Conservation (phyloP, 768 basidiomycete genomes). For the Termitomyces sp. region DNA sequence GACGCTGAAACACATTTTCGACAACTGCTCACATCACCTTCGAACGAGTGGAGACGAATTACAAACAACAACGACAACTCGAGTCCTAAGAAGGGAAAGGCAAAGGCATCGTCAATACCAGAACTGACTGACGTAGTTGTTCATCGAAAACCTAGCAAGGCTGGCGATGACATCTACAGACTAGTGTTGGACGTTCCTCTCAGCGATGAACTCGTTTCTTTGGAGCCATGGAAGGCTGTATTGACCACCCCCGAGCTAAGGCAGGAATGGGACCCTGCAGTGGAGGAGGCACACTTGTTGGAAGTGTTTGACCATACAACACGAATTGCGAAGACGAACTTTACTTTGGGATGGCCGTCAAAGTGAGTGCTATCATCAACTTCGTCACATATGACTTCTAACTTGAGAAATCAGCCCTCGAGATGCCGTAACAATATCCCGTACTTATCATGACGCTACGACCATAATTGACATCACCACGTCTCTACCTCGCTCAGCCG, state of each 20-base stretch:
- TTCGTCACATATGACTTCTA: conserved; percentile 1
- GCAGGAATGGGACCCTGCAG: conserved; percentile 92
- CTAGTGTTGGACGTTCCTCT: conserved; percentile 76
- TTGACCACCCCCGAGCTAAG: conserved; percentile 84
- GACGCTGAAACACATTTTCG: conserved; percentile 77
- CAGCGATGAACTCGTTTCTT: conserved; percentile 55
- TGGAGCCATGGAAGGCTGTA: conserved; percentile 80
- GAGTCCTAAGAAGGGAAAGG: conserved; percentile 59
- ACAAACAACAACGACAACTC: conserved; percentile 37
- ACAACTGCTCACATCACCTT: conserved; percentile 67
- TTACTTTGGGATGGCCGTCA: conserved; percentile 94
- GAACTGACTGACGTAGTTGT: conserved; percentile 72
- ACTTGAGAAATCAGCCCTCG: conserved; percentile 59
- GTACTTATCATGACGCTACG: conserved; percentile 73
- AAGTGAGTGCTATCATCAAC: conserved; percentile 60
- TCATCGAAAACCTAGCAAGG: conserved; percentile 66
- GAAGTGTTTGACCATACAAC: conserved; percentile 87
- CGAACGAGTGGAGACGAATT: conserved; percentile 81
- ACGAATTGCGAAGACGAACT: conserved; percentile 86
- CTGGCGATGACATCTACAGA: conserved; percentile 76
- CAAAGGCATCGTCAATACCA: conserved; percentile 45
- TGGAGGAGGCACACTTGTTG: conserved; percentile 76
- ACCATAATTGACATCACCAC: conserved; percentile 90
- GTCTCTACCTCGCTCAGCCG: conserved; percentile 86
- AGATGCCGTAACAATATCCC: conserved; percentile 91